Evolutionary conservation across 805 yeast species (phyloP), one percentile per base, ranked within the genome.

Genomic region (Metschnikowia bowlesiae): DNA sequence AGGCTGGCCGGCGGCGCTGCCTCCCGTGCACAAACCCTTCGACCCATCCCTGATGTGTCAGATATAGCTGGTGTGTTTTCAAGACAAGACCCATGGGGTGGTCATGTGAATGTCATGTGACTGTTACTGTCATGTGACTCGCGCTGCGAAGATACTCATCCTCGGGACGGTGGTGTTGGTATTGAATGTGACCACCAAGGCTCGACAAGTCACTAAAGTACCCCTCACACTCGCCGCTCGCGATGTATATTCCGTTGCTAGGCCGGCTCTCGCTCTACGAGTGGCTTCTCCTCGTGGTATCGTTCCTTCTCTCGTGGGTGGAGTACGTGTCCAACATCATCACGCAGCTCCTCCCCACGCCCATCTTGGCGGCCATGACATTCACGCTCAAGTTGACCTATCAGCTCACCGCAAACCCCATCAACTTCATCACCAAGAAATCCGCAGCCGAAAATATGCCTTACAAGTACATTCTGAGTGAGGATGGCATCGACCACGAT

Each of bases 311-410:
- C 28, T 76, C 81, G 1, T 80, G 82, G 73, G 40, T 73, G 2
- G 87, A 82, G 56, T 75, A 73, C 44, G 55, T 76, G 9, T 58
- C 76, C 13, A 68, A 82, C 2, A 47, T 73, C 39, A 68, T 80
- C 45, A 73, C 84, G 2, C 61, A 64, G 41, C 46, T 75, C 3
- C 67, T 82, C 2, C 87, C 87, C 2, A 57, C 57, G 3, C 58
- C 68, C 1, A 60, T 79, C 13, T 70, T 80, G 18, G 55, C 62
- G 2, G 48, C 65, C 8, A 69, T 67, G 50, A 73, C 79, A 1
- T 58, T 47, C 52, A 62, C 65, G 8, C 58, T 67, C 14, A 52
- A 58, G 43, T 44, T 61, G 30, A 43, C 69, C 8, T 73, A 69
- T 53, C 52, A 54, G 33, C 57, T 63, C 48, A 62, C 67, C 3